Percentiles rank a stretch among this genome's conserved stretches.
Evolutionary conservation across 1,139 yeast genomes (phyloP).

Genomic region (Yamadazyma songkhlaensis): DNA sequence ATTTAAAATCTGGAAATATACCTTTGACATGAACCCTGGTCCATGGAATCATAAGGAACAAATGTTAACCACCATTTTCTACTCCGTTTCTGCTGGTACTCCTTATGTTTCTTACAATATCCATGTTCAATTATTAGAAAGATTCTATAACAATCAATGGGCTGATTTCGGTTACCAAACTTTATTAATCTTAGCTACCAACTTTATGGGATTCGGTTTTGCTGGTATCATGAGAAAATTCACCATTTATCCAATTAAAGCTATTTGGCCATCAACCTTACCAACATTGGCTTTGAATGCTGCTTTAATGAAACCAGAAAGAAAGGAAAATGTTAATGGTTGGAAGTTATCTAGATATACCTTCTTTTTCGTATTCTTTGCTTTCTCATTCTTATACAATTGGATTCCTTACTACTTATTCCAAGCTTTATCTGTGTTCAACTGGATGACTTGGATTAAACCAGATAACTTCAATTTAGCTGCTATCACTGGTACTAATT

Average conservation of each 20-base stretch:
- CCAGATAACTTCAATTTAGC: conserved; percentile 36
- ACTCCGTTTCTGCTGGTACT: conserved; percentile 17
- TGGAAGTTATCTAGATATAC: conserved; percentile 29
- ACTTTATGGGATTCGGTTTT: conserved; percentile 58
- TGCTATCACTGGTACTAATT: conserved; percentile 31
- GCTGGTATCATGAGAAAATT: conserved; percentile 57
- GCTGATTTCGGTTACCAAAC: conserved; percentile 49
- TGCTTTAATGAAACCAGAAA: conserved; percentile 43
- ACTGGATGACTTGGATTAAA: conserved; percentile 39
- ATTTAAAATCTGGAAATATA: conserved; percentile 37
- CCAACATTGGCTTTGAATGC: conserved; percentile 54
- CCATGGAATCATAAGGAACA: conserved; percentile 64
- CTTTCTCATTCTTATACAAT: conserved; percentile 23
- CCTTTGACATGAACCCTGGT: conserved; percentile 44
- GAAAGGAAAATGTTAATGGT: conserved; percentile 33
- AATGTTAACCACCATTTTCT: conserved; percentile 48
- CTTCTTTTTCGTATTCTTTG: conserved; percentile 22
- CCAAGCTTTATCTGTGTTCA: conserved; percentile 26
- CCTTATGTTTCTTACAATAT: conserved; percentile 23
- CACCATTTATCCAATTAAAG: conserved; percentile 50
- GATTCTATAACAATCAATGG: conserved; percentile 37
- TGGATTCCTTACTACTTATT: conserved; percentile 32
- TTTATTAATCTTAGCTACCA: conserved; percentile 47
- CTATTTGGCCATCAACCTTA: conserved; percentile 55
- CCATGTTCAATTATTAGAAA: conserved; percentile 36